Evolutionary conservation across 768 basidiomycete species (phyloP).

Genomic region (Naematelia encephala): DNA sequence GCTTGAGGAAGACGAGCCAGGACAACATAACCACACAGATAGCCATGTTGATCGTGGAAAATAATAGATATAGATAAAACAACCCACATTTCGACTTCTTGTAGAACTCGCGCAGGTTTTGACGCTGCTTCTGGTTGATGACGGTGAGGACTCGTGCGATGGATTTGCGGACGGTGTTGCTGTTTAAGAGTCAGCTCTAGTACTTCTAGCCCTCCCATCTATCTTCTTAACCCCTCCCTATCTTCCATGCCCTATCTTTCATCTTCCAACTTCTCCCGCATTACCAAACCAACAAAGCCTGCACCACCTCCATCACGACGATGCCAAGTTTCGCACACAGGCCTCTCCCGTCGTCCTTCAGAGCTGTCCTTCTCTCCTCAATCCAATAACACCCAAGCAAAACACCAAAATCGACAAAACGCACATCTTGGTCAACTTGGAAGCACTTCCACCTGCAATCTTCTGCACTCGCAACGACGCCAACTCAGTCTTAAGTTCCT

Average conservation of each 20-base stretch:
- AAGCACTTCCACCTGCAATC: conserved; percentile 90
- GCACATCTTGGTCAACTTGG: conserved; percentile 97
- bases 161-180: conserved; percentile 94
- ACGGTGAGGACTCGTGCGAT: conserved; percentile 97
- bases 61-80: background rate
- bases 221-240: background rate
- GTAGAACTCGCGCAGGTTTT: conserved; percentile 96
- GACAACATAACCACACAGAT: no score
- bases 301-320: background rate
- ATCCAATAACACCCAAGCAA: background rate
- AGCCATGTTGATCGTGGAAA: background rate
- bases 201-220: background rate
- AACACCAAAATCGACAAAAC: conserved; percentile 36
- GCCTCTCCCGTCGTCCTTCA: background rate
- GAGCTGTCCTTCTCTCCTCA: background rate
- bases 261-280: background rate
- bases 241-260: background rate
- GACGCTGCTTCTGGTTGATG: conserved; percentile 95
- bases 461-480: conserved; percentile 92
- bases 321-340: background rate
- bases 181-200: conserved; percentile 49
- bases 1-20: no score
- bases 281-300: background rate
- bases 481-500: conserved; percentile 93
- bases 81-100: conserved; percentile 65